Conservation (phyloP, 176 grass and related monocot species). For the Zoysia pacifica region DNA sequence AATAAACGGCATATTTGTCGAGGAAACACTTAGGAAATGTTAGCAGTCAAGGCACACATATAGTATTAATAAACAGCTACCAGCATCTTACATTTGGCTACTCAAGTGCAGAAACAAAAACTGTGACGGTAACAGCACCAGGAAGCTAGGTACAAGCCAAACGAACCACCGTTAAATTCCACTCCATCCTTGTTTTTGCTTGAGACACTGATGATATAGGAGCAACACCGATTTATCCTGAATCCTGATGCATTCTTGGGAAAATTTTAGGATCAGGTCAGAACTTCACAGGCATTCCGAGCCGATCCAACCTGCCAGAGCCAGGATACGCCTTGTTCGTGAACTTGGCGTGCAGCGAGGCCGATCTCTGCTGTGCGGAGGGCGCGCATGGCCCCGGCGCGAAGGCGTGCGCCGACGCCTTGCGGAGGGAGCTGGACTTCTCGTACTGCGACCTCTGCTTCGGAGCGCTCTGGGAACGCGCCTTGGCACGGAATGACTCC, state of each 20-base stretch:
- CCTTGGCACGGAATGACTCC: conserved; percentile 84
- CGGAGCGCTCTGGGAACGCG: conserved; percentile 85
- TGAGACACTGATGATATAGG: not conserved
- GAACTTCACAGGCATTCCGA: conserved; percentile 72
- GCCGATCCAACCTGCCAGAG: conserved; percentile 68
- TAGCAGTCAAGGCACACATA: conserved; percentile 29
- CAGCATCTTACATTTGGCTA: conserved; percentile 47
- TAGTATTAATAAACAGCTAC: conserved; percentile 26
- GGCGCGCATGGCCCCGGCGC: not conserved
- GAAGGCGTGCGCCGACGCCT: conserved; percentile 44
- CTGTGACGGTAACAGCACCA: conserved; percentile 34
- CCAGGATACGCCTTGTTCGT: conserved; percentile 75
- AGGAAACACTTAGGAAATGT: not conserved
- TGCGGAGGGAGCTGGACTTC: conserved; percentile 54
- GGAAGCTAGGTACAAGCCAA: not conserved
- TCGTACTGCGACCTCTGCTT: conserved; percentile 70
- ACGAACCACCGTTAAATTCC: conserved; percentile 2
- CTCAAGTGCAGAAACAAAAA: conserved; percentile 36
- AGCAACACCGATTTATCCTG: not conserved
- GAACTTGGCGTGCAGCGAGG: conserved; percentile 65
- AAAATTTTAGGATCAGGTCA: conserved; percentile 3
- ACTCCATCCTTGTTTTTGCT: not conserved
- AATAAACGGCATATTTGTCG: not conserved
- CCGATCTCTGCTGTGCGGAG: conserved; percentile 34
- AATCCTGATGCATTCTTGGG: not conserved